Conservation (phyloP, 139 green algal species). For the Coelastrella sp. region DNA sequence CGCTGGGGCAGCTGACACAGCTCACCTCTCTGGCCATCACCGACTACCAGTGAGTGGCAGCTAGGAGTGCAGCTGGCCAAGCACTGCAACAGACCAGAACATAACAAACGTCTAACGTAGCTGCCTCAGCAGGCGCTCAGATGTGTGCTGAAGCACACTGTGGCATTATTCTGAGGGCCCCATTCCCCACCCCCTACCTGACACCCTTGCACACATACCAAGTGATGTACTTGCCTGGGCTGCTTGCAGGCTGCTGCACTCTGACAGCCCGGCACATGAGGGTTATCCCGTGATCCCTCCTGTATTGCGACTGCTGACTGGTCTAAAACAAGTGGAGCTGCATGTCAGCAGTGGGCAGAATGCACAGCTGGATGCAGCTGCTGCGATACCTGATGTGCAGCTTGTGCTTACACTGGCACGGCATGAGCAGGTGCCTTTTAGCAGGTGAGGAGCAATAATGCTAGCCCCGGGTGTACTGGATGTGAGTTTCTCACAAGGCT, state of each 20-base stretch:
- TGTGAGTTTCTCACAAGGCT: no score
- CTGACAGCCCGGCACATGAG: conserved; percentile 29
- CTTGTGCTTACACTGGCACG: conserved; percentile 31
- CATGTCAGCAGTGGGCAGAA: conserved; percentile 7
- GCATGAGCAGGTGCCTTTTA: conserved; percentile 40
- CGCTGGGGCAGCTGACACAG: conserved; percentile 10
- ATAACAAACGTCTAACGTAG: no score
- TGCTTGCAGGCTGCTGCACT: neutral
- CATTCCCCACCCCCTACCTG: neutral
- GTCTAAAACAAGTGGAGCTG: neutral
- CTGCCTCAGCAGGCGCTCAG: no score
- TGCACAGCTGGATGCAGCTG: conserved; percentile 15
- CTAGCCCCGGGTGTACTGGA: neutral
- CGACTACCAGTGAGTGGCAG: neutral
- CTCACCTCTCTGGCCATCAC: conserved; percentile 9
- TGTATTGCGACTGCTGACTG: neutral
- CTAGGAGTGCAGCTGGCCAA: neutral
- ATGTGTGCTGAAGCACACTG: no score
- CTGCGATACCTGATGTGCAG: conserved; percentile 13
- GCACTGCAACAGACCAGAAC: no score
- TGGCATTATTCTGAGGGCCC: neutral
- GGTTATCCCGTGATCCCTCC: conserved; percentile 20
- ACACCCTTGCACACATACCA: neutral
- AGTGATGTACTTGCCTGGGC: neutral
- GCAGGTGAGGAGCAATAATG: neutral